Conservation (phyloP, 2,329 filamentous ascomycete species). For the Calonectria pseudoreteaudii region DNA sequence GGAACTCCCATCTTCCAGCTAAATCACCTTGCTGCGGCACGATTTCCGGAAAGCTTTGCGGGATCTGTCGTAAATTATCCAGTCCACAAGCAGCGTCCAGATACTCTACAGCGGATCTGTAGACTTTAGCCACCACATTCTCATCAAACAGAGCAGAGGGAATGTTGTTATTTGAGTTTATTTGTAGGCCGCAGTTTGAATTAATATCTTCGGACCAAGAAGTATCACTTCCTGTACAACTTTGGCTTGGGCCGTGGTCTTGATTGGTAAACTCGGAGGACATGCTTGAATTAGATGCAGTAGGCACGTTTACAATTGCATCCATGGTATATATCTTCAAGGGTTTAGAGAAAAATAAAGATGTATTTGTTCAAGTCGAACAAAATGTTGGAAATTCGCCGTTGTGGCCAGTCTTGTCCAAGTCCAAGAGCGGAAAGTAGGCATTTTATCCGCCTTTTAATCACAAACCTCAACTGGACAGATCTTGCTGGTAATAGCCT, state of each 20-base stretch:
- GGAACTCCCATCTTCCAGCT: slow-evolving; percentile 42
- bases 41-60: slow-evolving; percentile 46
- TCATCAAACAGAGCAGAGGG: not conserved
- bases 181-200: not conserved
- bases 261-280: not conserved
- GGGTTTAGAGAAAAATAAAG: not conserved
- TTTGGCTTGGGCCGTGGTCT: not conserved
- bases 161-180: too few species aligned
- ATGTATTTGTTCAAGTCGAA: not conserved
- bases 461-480: not conserved
- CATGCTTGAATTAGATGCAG: not conserved
- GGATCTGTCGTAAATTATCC: not conserved
- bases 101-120: slow-evolving; percentile 2
- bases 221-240: not conserved
- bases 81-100: not conserved
- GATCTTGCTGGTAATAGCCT: not conserved
- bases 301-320: not conserved
- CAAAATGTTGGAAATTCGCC: not conserved
- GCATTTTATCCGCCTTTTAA: not conserved
- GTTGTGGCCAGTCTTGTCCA: not conserved
- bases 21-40: slow-evolving; percentile 44
- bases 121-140: slow-evolving; percentile 19
- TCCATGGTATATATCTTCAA: not conserved
- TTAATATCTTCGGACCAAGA: not conserved
- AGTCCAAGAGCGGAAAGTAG: not conserved